Evolutionary conservation across 805 yeast genomes (phyloP), one percentile per base, ranked within the genome.

Genomic region (Candida loeiensis): DNA sequence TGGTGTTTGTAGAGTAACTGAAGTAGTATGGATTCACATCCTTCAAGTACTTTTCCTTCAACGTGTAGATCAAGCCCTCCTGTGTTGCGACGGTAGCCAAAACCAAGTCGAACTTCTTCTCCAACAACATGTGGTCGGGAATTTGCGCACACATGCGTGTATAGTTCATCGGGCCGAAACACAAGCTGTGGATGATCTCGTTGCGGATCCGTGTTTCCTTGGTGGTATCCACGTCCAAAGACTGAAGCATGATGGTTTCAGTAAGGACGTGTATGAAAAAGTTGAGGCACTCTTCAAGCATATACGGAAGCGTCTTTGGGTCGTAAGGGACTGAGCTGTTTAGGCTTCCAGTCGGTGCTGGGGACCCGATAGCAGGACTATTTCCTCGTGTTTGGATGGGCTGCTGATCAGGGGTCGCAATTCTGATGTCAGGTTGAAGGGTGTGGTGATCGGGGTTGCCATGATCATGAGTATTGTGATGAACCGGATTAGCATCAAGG

Each of bases 171-270:
- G 84, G 81, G 21, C 80, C 79, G 64, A 87, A 85, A 46, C 95
- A 81, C n/a, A 91, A 66, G 2, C 79, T 73, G 53, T 93, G 97
- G 16, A 88, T 69, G n/a, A 91, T 78, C 50, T 90, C 96, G 31
- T 76, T 71, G 42, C 66, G 69, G 20, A 88, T 73, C 37, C 80
- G 69, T 11, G 61, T 56, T 41, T 74, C 75, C 8, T 69, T 68
- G 1, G 78, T 68, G 8, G 71, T 77, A 4, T 71, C 71, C 1
- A 74, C 77, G 1, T 66, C 54, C 1, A 67, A 55, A 9, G 80
- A 78, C 19, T 63, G 66, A 24, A 87, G 63, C 44, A 78, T 77
- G 6, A 77, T 59, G 34, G 85, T 77, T 49, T 88, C 95, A 1
- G 84, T 76, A 4, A 89, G 56, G 8, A 87, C 47, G 37, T 78